Percentiles rank a stretch among this genome's conserved stretches.
Evolutionary conservation across 2,329 filamentous ascomycete species (phyloP).

Genomic region (Colletotrichum tanaceti): DNA sequence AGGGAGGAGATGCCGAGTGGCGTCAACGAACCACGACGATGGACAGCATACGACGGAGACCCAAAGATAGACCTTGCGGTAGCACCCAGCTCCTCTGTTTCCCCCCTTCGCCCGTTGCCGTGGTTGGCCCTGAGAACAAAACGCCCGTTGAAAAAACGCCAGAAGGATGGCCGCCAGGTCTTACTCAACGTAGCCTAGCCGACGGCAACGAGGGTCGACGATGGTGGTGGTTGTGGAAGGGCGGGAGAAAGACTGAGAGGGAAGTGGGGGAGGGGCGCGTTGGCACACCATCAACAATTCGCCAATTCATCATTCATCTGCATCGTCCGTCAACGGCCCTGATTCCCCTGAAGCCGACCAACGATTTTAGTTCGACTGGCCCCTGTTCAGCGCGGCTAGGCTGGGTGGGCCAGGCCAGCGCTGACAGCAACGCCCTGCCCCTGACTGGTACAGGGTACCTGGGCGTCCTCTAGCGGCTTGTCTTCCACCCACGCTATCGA

Average conservation of each 20-base stretch:
- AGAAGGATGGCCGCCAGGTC: conserved; percentile 2
- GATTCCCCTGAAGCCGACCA: conserved; percentile 35
- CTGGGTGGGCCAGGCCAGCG: conserved; percentile 13
- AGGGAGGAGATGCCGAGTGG: conserved; percentile 27
- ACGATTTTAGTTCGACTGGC: conserved; percentile 20
- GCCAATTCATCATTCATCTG: conserved; percentile 31
- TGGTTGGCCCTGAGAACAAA: conserved; percentile 18
- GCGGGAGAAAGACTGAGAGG: conserved; percentile 15
- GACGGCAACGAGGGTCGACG: conserved; percentile 7
- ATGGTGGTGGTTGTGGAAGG: conserved; percentile 10
- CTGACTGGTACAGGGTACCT: conserved; percentile 29
- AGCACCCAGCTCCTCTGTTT: neutral
- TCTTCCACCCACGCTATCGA: conserved; percentile 36
- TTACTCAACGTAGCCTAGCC: conserved; percentile 32
- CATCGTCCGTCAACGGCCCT: conserved; percentile 21
- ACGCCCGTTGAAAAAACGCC: conserved; percentile 27
- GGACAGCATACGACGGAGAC: neutral
- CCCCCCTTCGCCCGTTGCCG: conserved; percentile 17
- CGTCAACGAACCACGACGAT: neutral
- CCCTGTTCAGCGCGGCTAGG: conserved; percentile 36
- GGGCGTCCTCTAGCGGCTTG: conserved; percentile 33
- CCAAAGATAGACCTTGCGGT: conserved; percentile 10
- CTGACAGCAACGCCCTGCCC: conserved; percentile 1
- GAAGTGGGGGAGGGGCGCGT: conserved; percentile 13
- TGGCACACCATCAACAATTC: conserved; percentile 32